Conservation (phyloP, 2,329 filamentous ascomycete genomes). For the Gaeumannomyces sp. region DNA sequence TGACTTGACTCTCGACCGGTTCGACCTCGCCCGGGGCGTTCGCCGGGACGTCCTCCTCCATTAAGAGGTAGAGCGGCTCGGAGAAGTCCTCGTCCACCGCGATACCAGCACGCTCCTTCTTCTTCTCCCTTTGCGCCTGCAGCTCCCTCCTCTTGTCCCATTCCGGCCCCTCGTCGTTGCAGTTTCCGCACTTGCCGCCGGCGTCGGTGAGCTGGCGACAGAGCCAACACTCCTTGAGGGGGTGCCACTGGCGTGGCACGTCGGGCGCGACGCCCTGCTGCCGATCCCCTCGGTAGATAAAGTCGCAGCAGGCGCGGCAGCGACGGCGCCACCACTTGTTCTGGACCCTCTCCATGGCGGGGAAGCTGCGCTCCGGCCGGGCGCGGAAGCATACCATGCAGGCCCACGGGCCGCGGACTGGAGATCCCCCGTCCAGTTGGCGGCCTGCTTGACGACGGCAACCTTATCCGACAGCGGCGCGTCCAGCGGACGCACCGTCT, state of each 20-base stretch:
- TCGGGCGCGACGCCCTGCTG: neutral
- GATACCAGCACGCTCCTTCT: neutral
- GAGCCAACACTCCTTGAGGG: neutral
- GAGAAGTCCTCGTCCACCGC: neutral
- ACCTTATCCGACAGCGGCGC: neutral
- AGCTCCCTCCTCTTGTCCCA: neutral
- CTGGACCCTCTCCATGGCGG: neutral
- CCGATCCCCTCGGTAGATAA: neutral
- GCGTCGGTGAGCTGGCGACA: neutral
- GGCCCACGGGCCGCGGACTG: neutral
- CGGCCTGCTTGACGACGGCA: neutral
- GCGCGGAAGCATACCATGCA: constrained; percentile 4
- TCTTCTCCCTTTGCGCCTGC: neutral
- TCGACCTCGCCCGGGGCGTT: neutral
- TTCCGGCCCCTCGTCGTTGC: neutral
- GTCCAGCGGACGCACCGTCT: neutral
- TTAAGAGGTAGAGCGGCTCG: neutral
- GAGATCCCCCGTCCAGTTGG: neutral
- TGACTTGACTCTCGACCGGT: neutral
- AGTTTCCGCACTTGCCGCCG: neutral
- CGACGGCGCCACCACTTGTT: neutral
- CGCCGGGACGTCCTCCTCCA: neutral
- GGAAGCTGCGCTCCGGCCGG: neutral
- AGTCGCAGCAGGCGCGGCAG: constrained; percentile 2
- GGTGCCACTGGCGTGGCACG: neutral